These are phyloP conservation scores for Arabidopsis arenosa DNA, from an alignment of 345 rosid species.

Conservation along the genomic window DNA sequence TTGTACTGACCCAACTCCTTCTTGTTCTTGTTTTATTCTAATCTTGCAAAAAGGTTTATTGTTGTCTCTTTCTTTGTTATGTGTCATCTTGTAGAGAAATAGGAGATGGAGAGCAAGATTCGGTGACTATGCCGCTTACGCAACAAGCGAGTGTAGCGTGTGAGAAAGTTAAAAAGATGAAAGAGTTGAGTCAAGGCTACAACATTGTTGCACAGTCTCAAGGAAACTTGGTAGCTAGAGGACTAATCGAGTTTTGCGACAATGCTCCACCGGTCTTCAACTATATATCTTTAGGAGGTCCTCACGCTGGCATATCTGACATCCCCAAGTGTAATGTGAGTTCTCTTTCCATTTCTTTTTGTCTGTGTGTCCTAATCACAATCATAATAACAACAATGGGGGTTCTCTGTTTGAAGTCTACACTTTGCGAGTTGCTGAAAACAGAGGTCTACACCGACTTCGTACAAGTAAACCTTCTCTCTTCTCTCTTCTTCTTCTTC, in stretches of 20 bases:
- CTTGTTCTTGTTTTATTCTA: conserved; percentile 21
- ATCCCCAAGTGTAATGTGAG: conserved; percentile 75
- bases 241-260: conserved; percentile 78
- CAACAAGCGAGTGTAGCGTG: conserved; percentile 44
- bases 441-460: conserved; percentile 32
- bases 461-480: conserved; percentile 30
- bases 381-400: not conserved
- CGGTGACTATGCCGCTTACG: conserved; percentile 75
- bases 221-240: conserved; percentile 90
- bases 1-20: conserved; percentile 50
- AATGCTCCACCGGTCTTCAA: conserved; percentile 81
- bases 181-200: conserved; percentile 74
- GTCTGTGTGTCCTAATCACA: conserved; percentile 13
- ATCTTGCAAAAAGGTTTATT: conserved; percentile 16
- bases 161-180: conserved; percentile 66
- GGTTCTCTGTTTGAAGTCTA: conserved; percentile 15
- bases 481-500: conserved; percentile 8
- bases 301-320: conserved; percentile 90
- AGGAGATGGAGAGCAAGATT: conserved; percentile 79
- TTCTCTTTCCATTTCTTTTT: not conserved
- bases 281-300: conserved; percentile 84
- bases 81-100: conserved; percentile 64
- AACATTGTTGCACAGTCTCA: conserved; percentile 86
- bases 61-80: not conserved
- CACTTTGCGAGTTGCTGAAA: conserved; percentile 10